Percentiles rank a stretch among this genome's conserved stretches.
Conservation (phyloP, 805 yeast species). For the Yamadazyma kitorensis region DNA sequence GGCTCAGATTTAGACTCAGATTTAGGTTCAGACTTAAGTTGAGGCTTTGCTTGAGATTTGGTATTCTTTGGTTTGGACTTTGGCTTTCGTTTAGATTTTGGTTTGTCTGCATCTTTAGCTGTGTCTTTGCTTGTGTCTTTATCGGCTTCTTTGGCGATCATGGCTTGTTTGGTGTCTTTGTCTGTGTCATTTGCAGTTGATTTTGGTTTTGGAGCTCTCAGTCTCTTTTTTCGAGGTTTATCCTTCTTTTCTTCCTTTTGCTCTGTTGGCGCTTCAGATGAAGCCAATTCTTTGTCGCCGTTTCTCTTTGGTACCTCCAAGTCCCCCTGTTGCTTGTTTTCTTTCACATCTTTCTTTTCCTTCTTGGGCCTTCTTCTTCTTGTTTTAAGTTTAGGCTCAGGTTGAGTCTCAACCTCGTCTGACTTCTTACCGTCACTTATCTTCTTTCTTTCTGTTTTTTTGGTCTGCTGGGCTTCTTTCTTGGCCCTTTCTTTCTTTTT, state of each 20-base stretch:
- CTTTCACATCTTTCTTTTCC: conserved; percentile 4
- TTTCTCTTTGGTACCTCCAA: too few relatives aligned
- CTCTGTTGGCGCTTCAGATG: neutral
- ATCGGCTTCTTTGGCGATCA: neutral
- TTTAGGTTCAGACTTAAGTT: too few relatives aligned
- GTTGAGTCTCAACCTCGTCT: too few relatives aligned
- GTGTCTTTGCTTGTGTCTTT: conserved; percentile 9
- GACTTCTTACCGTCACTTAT: neutral
- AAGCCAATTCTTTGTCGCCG: too few relatives aligned
- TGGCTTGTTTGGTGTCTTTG: conserved; percentile 6
- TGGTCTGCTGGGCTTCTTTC: conserved; percentile 6
- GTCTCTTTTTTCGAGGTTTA: conserved; percentile 6
- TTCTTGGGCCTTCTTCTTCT: conserved; percentile 9
- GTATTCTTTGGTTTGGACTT: conserved; percentile 6
- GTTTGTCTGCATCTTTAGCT: conserved; percentile 7
- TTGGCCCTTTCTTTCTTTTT: conserved; percentile 5
- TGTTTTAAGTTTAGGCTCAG: too few relatives aligned
- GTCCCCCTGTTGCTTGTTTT: neutral
- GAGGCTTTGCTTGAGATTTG: too few relatives aligned
- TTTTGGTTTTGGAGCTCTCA: conserved; percentile 5
- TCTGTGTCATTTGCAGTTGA: conserved; percentile 3
- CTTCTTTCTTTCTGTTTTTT: conserved; percentile 3
- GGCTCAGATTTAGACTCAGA: too few relatives aligned
- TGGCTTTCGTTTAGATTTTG: neutral
- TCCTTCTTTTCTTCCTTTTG: conserved; percentile 6